A percentile compares a stretch with the other conserved stretches of the same genome.
phyloP scores from a whole-genome alignment of 441 rosid species.

The Populus hybrid region DNA sequence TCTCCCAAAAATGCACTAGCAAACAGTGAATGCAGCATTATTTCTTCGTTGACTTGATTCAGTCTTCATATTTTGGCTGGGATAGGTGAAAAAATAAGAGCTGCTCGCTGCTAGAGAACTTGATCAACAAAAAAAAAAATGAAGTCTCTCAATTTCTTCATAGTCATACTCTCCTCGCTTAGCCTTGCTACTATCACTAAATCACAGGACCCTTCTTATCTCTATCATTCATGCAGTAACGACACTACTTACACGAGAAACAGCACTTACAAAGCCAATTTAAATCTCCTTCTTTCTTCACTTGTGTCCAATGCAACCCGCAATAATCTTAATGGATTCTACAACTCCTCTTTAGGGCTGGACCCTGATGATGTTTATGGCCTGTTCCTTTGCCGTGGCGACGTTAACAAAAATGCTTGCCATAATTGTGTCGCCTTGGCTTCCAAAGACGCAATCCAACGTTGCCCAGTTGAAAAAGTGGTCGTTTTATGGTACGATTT shows the following conservation, averaged over 20 bases:
- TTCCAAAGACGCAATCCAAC: not conserved
- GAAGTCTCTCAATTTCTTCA: not conserved
- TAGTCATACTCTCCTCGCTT: not conserved
- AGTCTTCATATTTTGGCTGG: no score
- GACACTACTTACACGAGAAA: slow-evolving; percentile 8
- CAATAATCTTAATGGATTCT: slow-evolving; percentile 9
- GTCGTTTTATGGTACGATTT: slow-evolving; percentile 22
- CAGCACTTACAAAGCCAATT: slow-evolving; percentile 20
- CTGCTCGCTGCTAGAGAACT: not conserved
- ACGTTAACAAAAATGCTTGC: slow-evolving; percentile 17
- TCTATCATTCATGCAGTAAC: not conserved
- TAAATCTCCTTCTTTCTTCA: slow-evolving; percentile 20
- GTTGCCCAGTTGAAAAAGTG: slow-evolving; percentile 17
- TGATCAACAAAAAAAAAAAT: not conserved
- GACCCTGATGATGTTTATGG: slow-evolving; percentile 21
- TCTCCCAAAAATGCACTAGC: no score
- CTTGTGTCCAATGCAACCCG: slow-evolving; percentile 9
- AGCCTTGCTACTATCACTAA: not conserved
- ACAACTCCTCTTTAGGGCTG: slow-evolving; percentile 8
- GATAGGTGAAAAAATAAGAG: no score
- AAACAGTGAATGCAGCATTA: no score
- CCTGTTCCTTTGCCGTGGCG: slow-evolving; percentile 43
- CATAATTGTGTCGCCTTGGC: slow-evolving; percentile 20
- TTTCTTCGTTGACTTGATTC: no score
- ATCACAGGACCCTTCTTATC: not conserved